Conservation (phyloP, 225 moss, liverwort and hornwort species). For the Neckera pumila region DNA sequence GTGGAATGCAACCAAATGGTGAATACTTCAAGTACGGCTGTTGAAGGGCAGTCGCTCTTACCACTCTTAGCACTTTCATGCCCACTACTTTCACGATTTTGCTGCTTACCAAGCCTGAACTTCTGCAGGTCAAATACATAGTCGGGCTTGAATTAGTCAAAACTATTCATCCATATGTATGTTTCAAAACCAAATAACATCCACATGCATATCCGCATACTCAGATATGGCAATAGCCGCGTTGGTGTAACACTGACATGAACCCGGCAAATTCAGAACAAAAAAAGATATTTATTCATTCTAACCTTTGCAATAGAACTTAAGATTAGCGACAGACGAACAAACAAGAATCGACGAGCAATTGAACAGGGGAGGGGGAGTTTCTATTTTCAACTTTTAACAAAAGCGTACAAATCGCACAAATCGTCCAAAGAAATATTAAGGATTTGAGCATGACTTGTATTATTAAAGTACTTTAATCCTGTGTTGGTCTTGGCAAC, state of each 20-base stretch:
- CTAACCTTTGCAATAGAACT: background rate
- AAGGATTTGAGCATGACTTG: background rate
- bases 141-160: background rate
- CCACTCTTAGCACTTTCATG: slow-evolving; percentile 21
- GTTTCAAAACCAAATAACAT: background rate
- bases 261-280: background rate
- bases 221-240: background rate
- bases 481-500: background rate
- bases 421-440: background rate
- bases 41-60: background rate
- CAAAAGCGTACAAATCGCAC: background rate
- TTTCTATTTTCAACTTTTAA: too few relatives aligned
- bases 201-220: background rate
- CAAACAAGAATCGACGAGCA: background rate
- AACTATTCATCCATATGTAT: background rate
- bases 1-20: background rate
- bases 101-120: slow-evolving; percentile 41
- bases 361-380: background rate
- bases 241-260: background rate
- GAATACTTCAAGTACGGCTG: background rate
- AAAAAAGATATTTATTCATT: background rate
- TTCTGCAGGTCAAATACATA: slow-evolving; percentile 24
- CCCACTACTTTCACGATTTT: slow-evolving; percentile 20
- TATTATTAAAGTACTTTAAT: background rate
- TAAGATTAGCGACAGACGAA: background rate